Percentiles rank a stretch among this genome's conserved stretches.
phyloP scores from a whole-genome alignment of 768 basidiomycete species.

The Pleurotus pulmonarius region DNA sequence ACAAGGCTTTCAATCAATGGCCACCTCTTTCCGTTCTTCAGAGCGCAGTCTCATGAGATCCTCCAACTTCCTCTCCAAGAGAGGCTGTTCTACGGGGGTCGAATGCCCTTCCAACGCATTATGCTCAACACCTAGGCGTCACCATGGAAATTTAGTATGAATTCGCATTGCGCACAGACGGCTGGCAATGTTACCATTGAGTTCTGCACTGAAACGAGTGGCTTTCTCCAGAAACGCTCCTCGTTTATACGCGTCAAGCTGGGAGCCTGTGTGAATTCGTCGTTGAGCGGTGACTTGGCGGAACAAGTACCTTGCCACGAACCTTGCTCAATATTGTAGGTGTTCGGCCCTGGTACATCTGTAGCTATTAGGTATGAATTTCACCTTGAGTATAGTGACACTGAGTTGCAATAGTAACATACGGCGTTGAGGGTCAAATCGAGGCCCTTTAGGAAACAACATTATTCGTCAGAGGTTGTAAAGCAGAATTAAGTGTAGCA shows the following conservation, averaged over 20 bases:
- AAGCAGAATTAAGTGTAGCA: no score
- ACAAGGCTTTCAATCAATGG: neutral
- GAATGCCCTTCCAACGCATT: slow-evolving; percentile 20
- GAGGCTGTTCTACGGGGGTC: slow-evolving; percentile 3
- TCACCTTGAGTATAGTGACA: no score
- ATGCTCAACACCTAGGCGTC: no score
- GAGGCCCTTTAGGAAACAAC: slow-evolving; percentile 47
- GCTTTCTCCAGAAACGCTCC: slow-evolving; percentile 58
- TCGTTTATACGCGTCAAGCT: slow-evolving; percentile 49
- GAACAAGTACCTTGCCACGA: no score
- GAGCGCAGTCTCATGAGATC: slow-evolving; percentile 59
- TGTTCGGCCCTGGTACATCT: no score
- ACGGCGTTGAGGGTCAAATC: slow-evolving; percentile 42
- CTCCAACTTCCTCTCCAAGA: slow-evolving; percentile 60
- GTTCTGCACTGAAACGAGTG: slow-evolving; percentile 45
- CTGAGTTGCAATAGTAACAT: slow-evolving; percentile 2
- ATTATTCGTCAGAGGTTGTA: neutral
- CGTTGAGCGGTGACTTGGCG: neutral
- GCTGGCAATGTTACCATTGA: slow-evolving; percentile 6
- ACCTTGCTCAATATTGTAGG: no score
- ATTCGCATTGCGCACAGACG: no score
- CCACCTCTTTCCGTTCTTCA: slow-evolving; percentile 63
- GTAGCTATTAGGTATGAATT: no score
- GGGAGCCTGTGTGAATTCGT: slow-evolving; percentile 28
- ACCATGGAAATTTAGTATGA: no score